phyloP scores from a whole-genome alignment of 2,329 filamentous ascomycete genomes.

The Rhinocladiella similis region DNA sequence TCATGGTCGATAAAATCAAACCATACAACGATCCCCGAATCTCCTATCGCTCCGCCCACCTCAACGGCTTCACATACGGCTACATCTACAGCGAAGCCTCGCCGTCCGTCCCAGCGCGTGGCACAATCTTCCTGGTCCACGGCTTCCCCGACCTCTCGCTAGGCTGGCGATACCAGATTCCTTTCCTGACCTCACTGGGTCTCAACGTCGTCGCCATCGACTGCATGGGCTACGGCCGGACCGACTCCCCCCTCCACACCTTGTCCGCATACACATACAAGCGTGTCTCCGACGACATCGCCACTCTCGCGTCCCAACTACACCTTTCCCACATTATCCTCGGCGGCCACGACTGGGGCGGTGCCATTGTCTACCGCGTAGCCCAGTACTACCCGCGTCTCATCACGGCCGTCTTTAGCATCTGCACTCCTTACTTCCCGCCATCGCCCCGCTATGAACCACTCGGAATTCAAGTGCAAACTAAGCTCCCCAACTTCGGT shows the following conservation, averaged over 20 bases:
- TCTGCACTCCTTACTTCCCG: constrained; percentile 74
- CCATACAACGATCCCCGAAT: constrained; percentile 66
- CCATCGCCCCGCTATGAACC: constrained; percentile 56
- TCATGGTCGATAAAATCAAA: constrained; percentile 63
- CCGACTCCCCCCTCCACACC: constrained; percentile 57
- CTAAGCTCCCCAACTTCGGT: constrained; percentile 65
- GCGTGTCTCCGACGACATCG: constrained; percentile 72
- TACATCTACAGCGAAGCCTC: constrained; percentile 55
- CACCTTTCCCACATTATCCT: constrained; percentile 66
- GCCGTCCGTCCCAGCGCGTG: constrained; percentile 41
- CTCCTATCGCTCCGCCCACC: constrained; percentile 59
- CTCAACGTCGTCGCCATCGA: constrained; percentile 82
- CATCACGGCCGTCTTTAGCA: constrained; percentile 71
- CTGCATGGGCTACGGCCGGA: constrained; percentile 82
- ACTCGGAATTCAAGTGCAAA: constrained; percentile 60
- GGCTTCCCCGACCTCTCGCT: constrained; percentile 82
- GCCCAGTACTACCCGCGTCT: constrained; percentile 72
- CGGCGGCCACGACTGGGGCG: constrained; percentile 92
- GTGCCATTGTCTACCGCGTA: constrained; percentile 71
- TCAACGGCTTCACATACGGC: constrained; percentile 71
- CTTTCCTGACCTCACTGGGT: constrained; percentile 68
- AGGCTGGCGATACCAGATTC: constrained; percentile 89
- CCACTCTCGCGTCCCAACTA: constrained; percentile 64
- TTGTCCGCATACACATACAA: constrained; percentile 68
- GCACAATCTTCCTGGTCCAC: constrained; percentile 63